Evolutionary conservation across 2,329 filamentous ascomycete species (phyloP).

Genomic region (Nemania abortiva): DNA sequence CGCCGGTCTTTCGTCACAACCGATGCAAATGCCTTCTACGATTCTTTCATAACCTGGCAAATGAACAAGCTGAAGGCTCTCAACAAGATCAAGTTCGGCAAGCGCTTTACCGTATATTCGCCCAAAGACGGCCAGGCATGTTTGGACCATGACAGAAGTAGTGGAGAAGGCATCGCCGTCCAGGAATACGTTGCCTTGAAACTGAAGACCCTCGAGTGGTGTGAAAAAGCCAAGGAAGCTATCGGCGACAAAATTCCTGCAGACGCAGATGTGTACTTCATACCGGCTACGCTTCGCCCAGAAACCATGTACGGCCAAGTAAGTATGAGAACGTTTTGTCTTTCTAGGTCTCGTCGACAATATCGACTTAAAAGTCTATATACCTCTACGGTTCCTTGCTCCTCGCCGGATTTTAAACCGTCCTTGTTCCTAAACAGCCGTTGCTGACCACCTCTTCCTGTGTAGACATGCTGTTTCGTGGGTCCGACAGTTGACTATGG

Average conservation of each 20-base stretch:
- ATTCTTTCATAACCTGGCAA: constrained; percentile 95
- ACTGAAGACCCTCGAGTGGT: constrained; percentile 90
- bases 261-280: constrained; percentile 84
- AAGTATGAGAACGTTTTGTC: not conserved
- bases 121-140: constrained; percentile 90
- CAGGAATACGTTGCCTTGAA: constrained; percentile 96
- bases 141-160: constrained; percentile 86
- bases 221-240: constrained; percentile 76
- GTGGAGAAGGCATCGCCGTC: constrained; percentile 83
- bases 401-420: not conserved
- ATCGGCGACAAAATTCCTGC: constrained; percentile 83
- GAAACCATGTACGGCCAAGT: constrained; percentile 98
- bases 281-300: constrained; percentile 90
- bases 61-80: constrained; percentile 92
- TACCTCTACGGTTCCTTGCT: not conserved
- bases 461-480: constrained; percentile 86
- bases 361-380: not conserved
- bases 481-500: constrained; percentile 91
- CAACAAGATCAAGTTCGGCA: constrained; percentile 93
- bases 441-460: not conserved
- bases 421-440: not conserved
- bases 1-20: constrained; percentile 93
- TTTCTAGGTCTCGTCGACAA: not conserved
- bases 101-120: constrained; percentile 92
- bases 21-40: constrained; percentile 96